These are phyloP conservation scores for Paragyromitra xinjiangensis DNA, from an alignment of 495 filamentous ascomycete genomes.

Conservation along the genomic window DNA sequence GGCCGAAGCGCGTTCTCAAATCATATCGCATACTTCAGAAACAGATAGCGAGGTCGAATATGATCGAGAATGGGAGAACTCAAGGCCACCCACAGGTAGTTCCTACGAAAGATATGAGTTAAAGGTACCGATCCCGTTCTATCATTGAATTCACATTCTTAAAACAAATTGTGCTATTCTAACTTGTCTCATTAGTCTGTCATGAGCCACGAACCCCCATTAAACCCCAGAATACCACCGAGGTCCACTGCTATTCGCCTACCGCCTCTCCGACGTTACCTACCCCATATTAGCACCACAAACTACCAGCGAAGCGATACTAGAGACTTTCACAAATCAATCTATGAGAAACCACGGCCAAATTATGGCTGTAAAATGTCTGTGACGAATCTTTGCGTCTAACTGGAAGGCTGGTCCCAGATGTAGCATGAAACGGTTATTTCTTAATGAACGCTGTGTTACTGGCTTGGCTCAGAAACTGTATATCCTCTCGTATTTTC, in stretches of 20 bases:
- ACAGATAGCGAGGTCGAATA: conserved; percentile 28
- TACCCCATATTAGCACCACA: not conserved
- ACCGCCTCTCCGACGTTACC: conserved; percentile 33
- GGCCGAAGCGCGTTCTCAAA: not conserved
- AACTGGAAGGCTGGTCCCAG: not conserved
- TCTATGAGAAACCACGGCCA: not conserved
- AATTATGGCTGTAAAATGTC: conserved; percentile 30
- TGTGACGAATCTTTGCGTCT: conserved; percentile 37
- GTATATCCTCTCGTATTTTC: not conserved
- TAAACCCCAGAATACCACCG: not conserved
- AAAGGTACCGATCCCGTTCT: conserved; percentile 29
- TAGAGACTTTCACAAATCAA: conserved; percentile 13
- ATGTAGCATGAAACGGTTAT: not conserved
- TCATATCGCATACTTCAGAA: conserved; percentile 27
- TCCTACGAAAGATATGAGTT: conserved; percentile 19
- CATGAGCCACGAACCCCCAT: not conserved
- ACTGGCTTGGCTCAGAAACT: not conserved
- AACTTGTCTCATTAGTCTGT: conserved; percentile 22
- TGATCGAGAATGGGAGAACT: conserved; percentile 16
- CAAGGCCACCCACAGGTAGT: conserved; percentile 16
- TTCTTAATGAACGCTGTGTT: conserved; percentile 4
- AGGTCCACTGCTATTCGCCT: conserved; percentile 24
- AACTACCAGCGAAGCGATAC: conserved; percentile 2
- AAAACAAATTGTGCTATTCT: not conserved
- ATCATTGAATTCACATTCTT: not conserved